Evolutionary conservation across 148 eudicot genomes (phyloP), one percentile per base, ranked within the genome.

Genomic region (Chenopodium formosanum): DNA sequence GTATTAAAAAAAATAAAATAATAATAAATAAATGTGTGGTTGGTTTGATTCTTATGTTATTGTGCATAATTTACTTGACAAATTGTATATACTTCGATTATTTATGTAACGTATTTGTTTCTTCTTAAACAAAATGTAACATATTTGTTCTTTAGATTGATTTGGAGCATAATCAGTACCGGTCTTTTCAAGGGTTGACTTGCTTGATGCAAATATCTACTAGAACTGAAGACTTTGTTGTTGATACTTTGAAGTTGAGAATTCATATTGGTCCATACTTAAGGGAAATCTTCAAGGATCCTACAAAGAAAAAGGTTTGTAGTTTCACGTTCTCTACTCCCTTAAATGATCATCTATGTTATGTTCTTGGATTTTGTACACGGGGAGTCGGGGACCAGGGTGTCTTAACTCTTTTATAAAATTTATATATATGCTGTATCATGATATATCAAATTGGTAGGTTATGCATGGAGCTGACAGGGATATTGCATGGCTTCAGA

Each of bases 131-230:
- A 40, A 40, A 40, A 6, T 5, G 68, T 53, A 75, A 34, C 37
- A 20, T 69, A 13, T 34, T 68, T 80, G 79, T 79, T 22, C 77
- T 78, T 63, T 84, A 95, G 98, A 94, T 97, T 80, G 99, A 97
- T 89, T 85, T 94, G 88, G 99, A 97, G 85, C 98, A 94, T 85
- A 94, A 97, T 85, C 97, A 92, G 25, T 94, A 94, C 82, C 91
- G 98, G 27, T 94, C 98, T 70, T 96, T 90, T 88, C 98, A 92
- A 86, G 99, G 99, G 27, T 80, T 96, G 86, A 96, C 98, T 70
- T 97, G 98, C 84, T 83, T 97, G 87, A 97, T 97, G 99, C 99
- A 97, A 90, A 91, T 97, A 82, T 97, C 99, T 74, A 97, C 98
- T 25, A 88, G 99, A 86, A 87, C 94, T 12, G 99, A 94, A 85